phyloP scores from a whole-genome alignment of 2,329 filamentous ascomycete species.

The Periglandula ipomoeae region DNA sequence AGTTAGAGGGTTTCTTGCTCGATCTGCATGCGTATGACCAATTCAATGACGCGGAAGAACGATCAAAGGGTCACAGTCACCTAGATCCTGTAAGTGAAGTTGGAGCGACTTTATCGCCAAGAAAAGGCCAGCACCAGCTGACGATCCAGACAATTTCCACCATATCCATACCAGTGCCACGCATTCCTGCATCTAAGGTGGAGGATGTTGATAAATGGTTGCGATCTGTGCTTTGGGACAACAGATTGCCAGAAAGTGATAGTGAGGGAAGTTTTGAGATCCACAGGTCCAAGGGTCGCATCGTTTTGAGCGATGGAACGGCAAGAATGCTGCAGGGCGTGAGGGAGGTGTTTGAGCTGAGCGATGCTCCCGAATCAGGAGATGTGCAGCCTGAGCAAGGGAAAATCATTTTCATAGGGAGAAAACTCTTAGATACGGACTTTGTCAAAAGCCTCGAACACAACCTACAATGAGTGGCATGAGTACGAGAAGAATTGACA shows the following conservation, averaged over 20 bases:
- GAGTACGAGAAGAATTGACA: background rate
- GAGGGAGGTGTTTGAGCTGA: conserved; percentile 85
- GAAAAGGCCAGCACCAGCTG: conserved; percentile 7
- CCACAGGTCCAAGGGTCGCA: conserved; percentile 76
- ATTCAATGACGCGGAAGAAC: conserved; percentile 63
- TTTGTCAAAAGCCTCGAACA: conserved; percentile 37
- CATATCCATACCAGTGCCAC: conserved; percentile 58
- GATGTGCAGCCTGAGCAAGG: conserved; percentile 26
- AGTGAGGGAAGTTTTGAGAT: conserved; percentile 55
- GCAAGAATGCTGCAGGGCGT: conserved; percentile 83
- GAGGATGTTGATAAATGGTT: conserved; percentile 70
- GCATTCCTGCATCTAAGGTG: conserved; percentile 49
- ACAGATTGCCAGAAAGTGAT: conserved; percentile 41
- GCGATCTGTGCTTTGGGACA: conserved; percentile 76
- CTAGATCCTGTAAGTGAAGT: conserved; percentile 63
- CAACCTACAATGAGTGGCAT: conserved; percentile 15
- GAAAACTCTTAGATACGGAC: conserved; percentile 40
- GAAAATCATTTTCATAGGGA: conserved; percentile 58
- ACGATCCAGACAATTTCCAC: conserved; percentile 68
- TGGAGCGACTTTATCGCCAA: background rate
- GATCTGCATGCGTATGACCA: conserved; percentile 91
- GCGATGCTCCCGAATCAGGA: conserved; percentile 44
- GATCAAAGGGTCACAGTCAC: conserved; percentile 75
- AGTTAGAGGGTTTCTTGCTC: conserved; percentile 76
- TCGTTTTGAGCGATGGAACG: conserved; percentile 55